phyloP scores from a whole-genome alignment of 495 filamentous ascomycete species.

The Tuber borchii region DNA sequence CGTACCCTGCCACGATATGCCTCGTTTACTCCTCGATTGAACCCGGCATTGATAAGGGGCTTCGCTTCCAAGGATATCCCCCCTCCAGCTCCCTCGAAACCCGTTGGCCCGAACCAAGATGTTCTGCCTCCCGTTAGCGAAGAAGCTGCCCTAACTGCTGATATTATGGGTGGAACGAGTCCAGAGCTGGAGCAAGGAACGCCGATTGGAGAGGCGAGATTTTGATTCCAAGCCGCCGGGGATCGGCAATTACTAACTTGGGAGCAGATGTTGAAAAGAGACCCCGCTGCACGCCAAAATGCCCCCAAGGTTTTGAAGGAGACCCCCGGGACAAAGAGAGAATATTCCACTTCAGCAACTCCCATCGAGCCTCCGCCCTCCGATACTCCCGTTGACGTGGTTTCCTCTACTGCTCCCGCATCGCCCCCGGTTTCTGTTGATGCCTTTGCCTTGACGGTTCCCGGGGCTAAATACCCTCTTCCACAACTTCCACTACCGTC shows the following conservation, averaged over 20 bases:
- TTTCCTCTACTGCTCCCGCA: constrained; percentile 3
- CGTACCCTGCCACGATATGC: neutral
- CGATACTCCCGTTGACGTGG: constrained; percentile 3
- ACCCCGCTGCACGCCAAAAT: constrained; percentile 56
- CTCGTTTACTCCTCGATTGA: neutral
- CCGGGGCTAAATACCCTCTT: constrained; percentile 66
- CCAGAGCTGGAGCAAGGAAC: constrained; percentile 63
- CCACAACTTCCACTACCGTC: constrained; percentile 60
- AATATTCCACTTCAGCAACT: constrained; percentile 28
- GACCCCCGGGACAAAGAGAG: constrained; percentile 17
- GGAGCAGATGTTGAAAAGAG: constrained; percentile 58
- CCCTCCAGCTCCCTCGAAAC: constrained; percentile 30
- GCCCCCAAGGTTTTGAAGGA: constrained; percentile 64
- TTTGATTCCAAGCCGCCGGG: constrained; percentile 1
- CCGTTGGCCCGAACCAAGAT: constrained; percentile 51
- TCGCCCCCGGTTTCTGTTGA: constrained; percentile 14
- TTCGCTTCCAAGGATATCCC: constrained; percentile 11
- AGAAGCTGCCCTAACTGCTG: constrained; percentile 55
- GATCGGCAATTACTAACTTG: constrained; percentile 8
- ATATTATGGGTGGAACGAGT: constrained; percentile 50
- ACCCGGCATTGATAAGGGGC: constrained; percentile 2
- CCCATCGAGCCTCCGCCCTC: neutral
- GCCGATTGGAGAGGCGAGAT: constrained; percentile 57
- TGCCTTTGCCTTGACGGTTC: constrained; percentile 37
- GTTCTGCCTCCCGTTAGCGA: constrained; percentile 58